Percentiles rank a stretch among this genome's conserved stretches.
These are phyloP conservation scores for Syzygium grande DNA, from an alignment of 345 rosid species.

Conservation along the genomic window DNA sequence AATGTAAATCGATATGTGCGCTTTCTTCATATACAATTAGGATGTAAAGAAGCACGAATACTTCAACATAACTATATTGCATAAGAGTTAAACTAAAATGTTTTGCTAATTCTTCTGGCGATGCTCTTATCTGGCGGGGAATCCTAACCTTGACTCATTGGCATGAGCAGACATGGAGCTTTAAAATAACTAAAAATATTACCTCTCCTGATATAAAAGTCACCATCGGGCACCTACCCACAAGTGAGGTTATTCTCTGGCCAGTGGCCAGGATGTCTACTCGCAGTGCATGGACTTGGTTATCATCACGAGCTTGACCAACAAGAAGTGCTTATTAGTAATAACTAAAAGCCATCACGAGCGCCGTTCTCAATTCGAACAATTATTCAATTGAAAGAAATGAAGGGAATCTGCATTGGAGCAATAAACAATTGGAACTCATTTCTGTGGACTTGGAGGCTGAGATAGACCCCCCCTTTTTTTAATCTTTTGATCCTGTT, in stretches of 20 bases:
- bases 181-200: neutral
- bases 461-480: neutral
- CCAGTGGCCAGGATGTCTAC: neutral
- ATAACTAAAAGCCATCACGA: neutral
- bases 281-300: neutral
- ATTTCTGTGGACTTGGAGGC: neutral
- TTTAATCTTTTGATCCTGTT: neutral
- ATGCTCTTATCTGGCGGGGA: neutral
- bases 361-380: neutral
- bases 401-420: neutral
- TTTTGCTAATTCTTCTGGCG: neutral
- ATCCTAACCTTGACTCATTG: neutral
- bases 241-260: neutral
- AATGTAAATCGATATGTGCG: no score
- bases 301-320: neutral
- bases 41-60: no score
- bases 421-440: neutral
- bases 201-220: neutral
- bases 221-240: neutral
- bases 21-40: no score
- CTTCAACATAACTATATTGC: no score
- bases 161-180: neutral
- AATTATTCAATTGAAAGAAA: neutral
- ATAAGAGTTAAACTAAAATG: no score
- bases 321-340: neutral